phyloP scores from a whole-genome alignment of 208 protist species.

The Angomonas deanei region DNA sequence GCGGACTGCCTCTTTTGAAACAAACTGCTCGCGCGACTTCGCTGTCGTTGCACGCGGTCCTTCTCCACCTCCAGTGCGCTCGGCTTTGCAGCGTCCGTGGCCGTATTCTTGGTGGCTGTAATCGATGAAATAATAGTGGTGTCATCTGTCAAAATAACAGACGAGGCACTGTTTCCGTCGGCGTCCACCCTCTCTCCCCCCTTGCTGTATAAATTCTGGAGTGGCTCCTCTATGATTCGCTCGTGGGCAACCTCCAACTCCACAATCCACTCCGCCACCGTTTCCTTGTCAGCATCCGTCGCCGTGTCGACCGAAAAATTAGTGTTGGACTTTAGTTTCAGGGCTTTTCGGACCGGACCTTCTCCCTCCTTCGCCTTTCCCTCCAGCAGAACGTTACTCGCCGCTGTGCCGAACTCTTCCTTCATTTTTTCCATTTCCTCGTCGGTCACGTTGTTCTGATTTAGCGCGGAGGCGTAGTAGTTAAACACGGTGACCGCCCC shows the following conservation, averaged over 20 bases:
- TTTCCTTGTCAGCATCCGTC: constrained; percentile 19
- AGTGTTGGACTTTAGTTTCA: background rate
- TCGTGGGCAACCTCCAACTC: constrained; percentile 19
- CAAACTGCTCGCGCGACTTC: background rate
- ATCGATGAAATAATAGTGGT: constrained; percentile 1
- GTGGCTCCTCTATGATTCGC: constrained; percentile 5
- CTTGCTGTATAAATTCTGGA: constrained; percentile 9
- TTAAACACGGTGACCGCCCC: constrained; percentile 32
- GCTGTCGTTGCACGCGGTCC: constrained; percentile 5
- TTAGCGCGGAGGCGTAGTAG: constrained; percentile 4
- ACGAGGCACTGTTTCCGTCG: background rate
- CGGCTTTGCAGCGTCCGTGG: background rate
- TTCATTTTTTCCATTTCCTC: background rate
- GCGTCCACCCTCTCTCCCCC: background rate
- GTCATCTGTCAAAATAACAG: constrained; percentile 3
- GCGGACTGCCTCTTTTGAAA: background rate
- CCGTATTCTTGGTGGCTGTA: background rate
- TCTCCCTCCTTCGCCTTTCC: background rate
- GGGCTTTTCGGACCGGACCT: background rate
- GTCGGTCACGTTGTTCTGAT: background rate
- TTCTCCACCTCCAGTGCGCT: constrained; percentile 17
- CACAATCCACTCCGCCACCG: constrained; percentile 35
- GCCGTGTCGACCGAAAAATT: constrained; percentile 8
- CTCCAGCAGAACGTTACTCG: background rate
- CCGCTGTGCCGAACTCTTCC: background rate